phyloP scores from a whole-genome alignment of 495 filamentous ascomycete genomes.

The Neurospora sp. region DNA sequence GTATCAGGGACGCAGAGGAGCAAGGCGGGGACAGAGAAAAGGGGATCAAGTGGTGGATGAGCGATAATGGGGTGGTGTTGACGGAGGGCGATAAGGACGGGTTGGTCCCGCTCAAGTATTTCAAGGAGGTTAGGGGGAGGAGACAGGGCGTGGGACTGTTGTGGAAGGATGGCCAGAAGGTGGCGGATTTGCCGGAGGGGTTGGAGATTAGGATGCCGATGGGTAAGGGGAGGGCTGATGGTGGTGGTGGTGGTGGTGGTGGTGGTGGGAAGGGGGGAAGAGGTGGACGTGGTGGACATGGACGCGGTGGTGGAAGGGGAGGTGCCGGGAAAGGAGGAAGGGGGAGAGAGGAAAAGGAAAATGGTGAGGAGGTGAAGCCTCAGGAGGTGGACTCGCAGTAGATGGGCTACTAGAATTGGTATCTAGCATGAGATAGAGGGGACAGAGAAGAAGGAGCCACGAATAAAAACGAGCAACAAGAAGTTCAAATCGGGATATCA shows the following conservation, averaged over 20 bases:
- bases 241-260: constrained; percentile 3
- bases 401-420: background rate
- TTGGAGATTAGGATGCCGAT: constrained; percentile 32
- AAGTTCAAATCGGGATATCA: background rate
- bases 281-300: background rate
- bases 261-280: constrained; percentile 15
- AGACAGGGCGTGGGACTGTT: constrained; percentile 50
- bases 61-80: constrained; percentile 70
- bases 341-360: background rate
- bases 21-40: constrained; percentile 26
- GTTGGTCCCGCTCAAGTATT: constrained; percentile 32
- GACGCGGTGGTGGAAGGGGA: constrained; percentile 3
- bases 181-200: constrained; percentile 44
- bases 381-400: background rate
- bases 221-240: constrained; percentile 31
- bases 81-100: constrained; percentile 40
- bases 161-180: constrained; percentile 52
- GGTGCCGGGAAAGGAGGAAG: constrained; percentile 1
- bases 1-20: constrained; percentile 30
- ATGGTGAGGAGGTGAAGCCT: background rate
- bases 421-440: background rate
- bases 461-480: background rate
- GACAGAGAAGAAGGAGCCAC: background rate
- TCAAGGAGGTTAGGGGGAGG: constrained; percentile 47
- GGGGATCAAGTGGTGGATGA: constrained; percentile 70